Percentiles rank a stretch among this genome's conserved stretches.
phyloP scores from a whole-genome alignment of 768 basidiomycete genomes.

The Ephemerocybe angulata region DNA sequence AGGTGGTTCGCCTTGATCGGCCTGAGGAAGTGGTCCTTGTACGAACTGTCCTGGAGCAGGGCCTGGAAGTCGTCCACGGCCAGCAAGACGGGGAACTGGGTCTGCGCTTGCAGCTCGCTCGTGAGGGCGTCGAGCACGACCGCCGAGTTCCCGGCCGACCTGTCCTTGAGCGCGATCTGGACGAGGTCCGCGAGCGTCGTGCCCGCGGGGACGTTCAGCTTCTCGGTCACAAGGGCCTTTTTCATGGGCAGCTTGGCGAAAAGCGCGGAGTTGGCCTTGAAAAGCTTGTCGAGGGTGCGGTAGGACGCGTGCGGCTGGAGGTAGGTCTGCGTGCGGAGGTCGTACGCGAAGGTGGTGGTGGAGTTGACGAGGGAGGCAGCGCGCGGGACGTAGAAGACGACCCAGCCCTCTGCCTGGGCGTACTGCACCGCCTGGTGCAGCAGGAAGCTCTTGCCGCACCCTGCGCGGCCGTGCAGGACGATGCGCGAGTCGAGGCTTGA shows the following conservation, averaged over 20 bases:
- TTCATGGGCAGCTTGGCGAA: slow-evolving; percentile 42
- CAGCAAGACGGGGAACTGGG: slow-evolving; percentile 69
- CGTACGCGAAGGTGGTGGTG: slow-evolving; percentile 67
- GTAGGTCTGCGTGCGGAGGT: slow-evolving; percentile 73
- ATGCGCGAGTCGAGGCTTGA: slow-evolving; percentile 53
- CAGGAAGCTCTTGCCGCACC: slow-evolving; percentile 79
- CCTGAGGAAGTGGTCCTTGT: slow-evolving; percentile 71
- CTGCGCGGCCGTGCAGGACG: slow-evolving; percentile 66
- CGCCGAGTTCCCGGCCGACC: slow-evolving; percentile 40
- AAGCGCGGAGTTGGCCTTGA: slow-evolving; percentile 50
- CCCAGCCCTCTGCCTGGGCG: slow-evolving; percentile 61
- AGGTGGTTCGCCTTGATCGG: slow-evolving; percentile 73
- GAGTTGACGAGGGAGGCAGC: slow-evolving; percentile 62
- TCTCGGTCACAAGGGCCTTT: slow-evolving; percentile 48
- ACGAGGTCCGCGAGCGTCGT: slow-evolving; percentile 57
- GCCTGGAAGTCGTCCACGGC: slow-evolving; percentile 90
- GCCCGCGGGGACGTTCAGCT: slow-evolving; percentile 44
- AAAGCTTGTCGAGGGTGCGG: slow-evolving; percentile 59
- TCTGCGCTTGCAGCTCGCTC: slow-evolving; percentile 60
- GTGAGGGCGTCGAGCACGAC: slow-evolving; percentile 56
- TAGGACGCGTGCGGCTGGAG: slow-evolving; percentile 64
- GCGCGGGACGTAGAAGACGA: slow-evolving; percentile 82
- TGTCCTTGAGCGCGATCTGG: slow-evolving; percentile 46
- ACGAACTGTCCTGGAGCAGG: slow-evolving; percentile 62
- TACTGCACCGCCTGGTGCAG: slow-evolving; percentile 76